Evolutionary conservation across 441 rosid genomes (phyloP), one percentile per base, ranked within the genome.

Genomic region (Rhodomyrtus psidioides): DNA sequence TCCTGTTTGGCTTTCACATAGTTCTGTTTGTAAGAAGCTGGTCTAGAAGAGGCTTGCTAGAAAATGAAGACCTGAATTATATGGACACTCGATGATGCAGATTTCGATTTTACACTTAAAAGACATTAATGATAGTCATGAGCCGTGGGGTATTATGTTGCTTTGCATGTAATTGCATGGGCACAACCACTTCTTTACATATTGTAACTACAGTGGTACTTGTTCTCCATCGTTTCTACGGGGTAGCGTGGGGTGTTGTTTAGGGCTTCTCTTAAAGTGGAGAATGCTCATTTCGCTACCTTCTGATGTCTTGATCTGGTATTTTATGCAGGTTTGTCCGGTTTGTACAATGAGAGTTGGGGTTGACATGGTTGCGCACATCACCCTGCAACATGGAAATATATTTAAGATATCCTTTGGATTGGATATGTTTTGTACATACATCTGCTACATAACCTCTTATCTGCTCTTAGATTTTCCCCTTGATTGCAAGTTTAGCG

Each of bases 311-410:
- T 82, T 53, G 83, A 54, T 51, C 57, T 51, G 84, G 84, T 21
- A 70, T 39, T 70, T 70, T 70, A 70, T 85, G 46, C 94, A 95
- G 99, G 95, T 93, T 1, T 95, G 98, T 86, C 99, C 98, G 27
- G 94, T 95, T 58, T 96, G 98, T 85, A 87, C 93, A 3, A 93
- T 93, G 89, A 91, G 95, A 89, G 96, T 93, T 65, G 98, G 98
- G 85, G 84, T 89, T 87, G 94, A 95, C 84, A 92, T 95, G 79
- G 95, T 95, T 75, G 90, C 94, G 88, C 99, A 95, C 84, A 93
- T 96, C 60, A 93, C 98, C 5, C 83, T 87, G 82, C 98, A 95
- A 56, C 99, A 94, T 86, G 94, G 95, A 24, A 96, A 87, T 87
- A 90, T 94, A 16, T 93, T 93, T 27, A 95, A 91, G 93, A 95